Evolutionary conservation across 1,284 basidiomycete species (phyloP), one percentile per base, ranked within the genome.

Genomic region (Fereydounia khargensis): DNA sequence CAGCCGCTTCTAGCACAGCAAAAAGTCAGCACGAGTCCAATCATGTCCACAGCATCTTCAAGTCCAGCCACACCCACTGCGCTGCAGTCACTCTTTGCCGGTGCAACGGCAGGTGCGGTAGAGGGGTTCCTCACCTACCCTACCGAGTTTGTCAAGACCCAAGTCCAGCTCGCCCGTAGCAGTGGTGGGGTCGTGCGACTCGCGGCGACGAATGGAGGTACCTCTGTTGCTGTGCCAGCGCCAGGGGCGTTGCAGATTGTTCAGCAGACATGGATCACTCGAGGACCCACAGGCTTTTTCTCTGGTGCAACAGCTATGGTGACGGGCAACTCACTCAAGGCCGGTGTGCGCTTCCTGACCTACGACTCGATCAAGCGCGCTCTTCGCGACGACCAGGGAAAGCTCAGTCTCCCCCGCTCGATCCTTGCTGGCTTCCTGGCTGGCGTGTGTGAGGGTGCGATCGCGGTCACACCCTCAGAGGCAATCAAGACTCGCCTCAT

Each of bases 401-500:
- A 63, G 32, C 39, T 66, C 3, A 50, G 49, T 1, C 65, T 59
- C 13, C 62, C 63, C 9, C 21, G 19, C 10, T 39, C 51, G 24
- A 33, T 50, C 39, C 18, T 74, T 84, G 91, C 95, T 39, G 94
- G 95, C 30, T 79, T 98, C 4, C 91, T 91, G 33, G 95, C 95
- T 2, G 94, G 95, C 9, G 86, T 95, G 84, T 86, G 82, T 75
- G 94, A 98, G 77, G 92, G 94, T 1, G 76, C 97, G 20, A 85
- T 97, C 48, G 94, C 92, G 1, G 94, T 97, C 6, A 97, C 94
- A 0, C 95, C 94, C 1, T 91, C 89, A 7, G 94, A 98, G 78
- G 97, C 94, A 0, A 96, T 98, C 81, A 98, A 98, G 91, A 98
- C 94, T n/a, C 97, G 97, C 76, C 84, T 97, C 56, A 94, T 98